Percentiles rank a stretch among this genome's conserved stretches.
These are phyloP conservation scores for Candida schatavii DNA, from an alignment of 805 yeast species.

Conservation along the genomic window DNA sequence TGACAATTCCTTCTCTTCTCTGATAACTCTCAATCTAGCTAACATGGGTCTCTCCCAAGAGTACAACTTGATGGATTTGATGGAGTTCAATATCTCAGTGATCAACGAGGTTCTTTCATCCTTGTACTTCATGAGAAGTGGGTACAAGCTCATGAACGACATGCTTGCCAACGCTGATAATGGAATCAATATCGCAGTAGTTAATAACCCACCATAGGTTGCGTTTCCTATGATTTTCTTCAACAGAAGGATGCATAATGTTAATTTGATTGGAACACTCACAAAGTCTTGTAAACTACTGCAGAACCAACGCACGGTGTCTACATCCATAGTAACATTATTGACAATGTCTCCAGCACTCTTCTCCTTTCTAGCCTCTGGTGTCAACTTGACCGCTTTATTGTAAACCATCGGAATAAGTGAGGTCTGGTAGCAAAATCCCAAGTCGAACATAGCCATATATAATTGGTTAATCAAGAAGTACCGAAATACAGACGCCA, in stretches of 20 bases:
- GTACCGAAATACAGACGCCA: slow-evolving; percentile 12
- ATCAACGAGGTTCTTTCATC: slow-evolving; percentile 25
- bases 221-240: slow-evolving; percentile 13
- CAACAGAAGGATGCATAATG: slow-evolving; percentile 6
- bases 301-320: slow-evolving; percentile 11
- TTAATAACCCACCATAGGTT: slow-evolving; percentile 23
- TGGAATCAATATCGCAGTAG: slow-evolving; percentile 23
- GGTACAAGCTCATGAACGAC: slow-evolving; percentile 16
- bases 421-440: slow-evolving; percentile 10
- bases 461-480: slow-evolving; percentile 12
- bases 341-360: slow-evolving; percentile 21
- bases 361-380: slow-evolving; percentile 16
- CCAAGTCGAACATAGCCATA: slow-evolving; percentile 6
- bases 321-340: slow-evolving; percentile 15
- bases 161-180: slow-evolving; percentile 18
- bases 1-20: slow-evolving; percentile 24
- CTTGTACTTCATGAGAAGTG: slow-evolving; percentile 21
- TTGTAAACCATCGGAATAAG: slow-evolving; percentile 14
- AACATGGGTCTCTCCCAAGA: slow-evolving; percentile 32
- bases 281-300: slow-evolving; percentile 12
- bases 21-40: slow-evolving; percentile 18
- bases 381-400: slow-evolving; percentile 17
- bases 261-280: slow-evolving; percentile 13
- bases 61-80: slow-evolving; percentile 28
- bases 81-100: slow-evolving; percentile 24